Base-by-base conservation (phyloP, 768 basidiomycete species). In the Podaxis sp. region DNA sequence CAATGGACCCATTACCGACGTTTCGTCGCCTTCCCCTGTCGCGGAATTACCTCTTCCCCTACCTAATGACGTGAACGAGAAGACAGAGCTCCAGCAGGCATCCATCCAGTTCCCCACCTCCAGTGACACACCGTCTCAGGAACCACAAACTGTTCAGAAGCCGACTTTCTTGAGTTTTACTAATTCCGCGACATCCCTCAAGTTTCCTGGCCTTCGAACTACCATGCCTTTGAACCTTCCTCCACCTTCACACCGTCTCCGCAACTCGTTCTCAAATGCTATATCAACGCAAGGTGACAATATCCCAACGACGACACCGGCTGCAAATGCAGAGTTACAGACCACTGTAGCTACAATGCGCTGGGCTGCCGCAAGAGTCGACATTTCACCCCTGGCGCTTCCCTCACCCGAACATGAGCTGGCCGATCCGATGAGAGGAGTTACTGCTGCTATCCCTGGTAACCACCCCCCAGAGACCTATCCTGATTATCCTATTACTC, bases 331-430 rank as follows among this genome's bases (percentile, higher is more conserved):
- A 3, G 87, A 90, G 39, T 77, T 84, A 1, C 84, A 86, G 22
- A 84, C 89, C 0, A 79, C 88, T 2, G 92, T 91, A 0, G 93
- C 93, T 0, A 87, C 93, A 1, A 86, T 95, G 76, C 89, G 93
- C 40, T 88, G 87, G 83, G 93, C 93, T n/a, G 92, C 88, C 2
- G 85, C 90, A 9, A 82, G 89, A 24, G 87, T 93, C 9, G 87
- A 92, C 67, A 86, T 98, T 59, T 88, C 93, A 0, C 95, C 95
- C 0, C 80, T 98, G 26, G 88, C 92, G 0, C 81, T 96, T 0
- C 95, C 95, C 2, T 93, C 90, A 11, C 95, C 95, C 0, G 95
- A 98, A 70, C 88, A 91, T 67, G 95, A 97, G 70, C 83, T 96
- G 26, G 89, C 89, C 9, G 95, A 97, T 74, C 95, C 95, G 0